These are phyloP conservation scores for Candida wancherniae DNA, from an alignment of 805 yeast genomes.

Conservation along the genomic window DNA sequence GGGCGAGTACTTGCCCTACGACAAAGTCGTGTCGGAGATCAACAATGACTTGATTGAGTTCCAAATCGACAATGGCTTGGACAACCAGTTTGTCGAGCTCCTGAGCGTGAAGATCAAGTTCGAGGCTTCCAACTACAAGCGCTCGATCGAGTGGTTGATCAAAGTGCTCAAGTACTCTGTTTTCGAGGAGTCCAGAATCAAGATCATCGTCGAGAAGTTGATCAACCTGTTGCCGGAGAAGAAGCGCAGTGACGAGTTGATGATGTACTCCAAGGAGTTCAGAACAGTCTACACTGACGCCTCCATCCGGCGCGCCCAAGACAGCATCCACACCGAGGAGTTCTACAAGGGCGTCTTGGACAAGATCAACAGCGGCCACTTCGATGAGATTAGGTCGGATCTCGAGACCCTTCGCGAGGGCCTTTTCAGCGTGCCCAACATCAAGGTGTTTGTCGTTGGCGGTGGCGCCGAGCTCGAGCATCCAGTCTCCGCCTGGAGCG, in stretches of 20 bases:
- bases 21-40: constrained; percentile 67
- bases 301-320: constrained; percentile 63
- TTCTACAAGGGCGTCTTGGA: constrained; percentile 43
- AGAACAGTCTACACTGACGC: constrained; percentile 50
- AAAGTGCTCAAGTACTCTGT: constrained; percentile 60
- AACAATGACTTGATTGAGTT: constrained; percentile 70
- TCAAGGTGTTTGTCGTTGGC: constrained; percentile 68
- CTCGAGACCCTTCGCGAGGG: constrained; percentile 49
- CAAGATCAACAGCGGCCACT: constrained; percentile 52
- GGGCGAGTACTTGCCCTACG: constrained; percentile 59
- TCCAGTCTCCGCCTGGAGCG: constrained; percentile 60
- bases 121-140: constrained; percentile 53
- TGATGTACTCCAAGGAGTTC: constrained; percentile 61
- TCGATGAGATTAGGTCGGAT: constrained; percentile 40
- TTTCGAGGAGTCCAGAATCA: constrained; percentile 69
- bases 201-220: constrained; percentile 58
- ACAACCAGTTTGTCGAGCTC: constrained; percentile 61
- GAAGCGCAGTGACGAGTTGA: constrained; percentile 57
- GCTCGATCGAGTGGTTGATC: constrained; percentile 73
- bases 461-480: constrained; percentile 47
- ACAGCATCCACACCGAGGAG: constrained; percentile 58
- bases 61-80: constrained; percentile 52
- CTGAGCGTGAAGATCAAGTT: constrained; percentile 59
- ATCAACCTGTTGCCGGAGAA: constrained; percentile 56
- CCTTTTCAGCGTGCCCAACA: constrained; percentile 53